These are phyloP conservation scores for Gossypium aridum DNA, from an alignment of 441 rosid genomes.

Conservation along the genomic window DNA sequence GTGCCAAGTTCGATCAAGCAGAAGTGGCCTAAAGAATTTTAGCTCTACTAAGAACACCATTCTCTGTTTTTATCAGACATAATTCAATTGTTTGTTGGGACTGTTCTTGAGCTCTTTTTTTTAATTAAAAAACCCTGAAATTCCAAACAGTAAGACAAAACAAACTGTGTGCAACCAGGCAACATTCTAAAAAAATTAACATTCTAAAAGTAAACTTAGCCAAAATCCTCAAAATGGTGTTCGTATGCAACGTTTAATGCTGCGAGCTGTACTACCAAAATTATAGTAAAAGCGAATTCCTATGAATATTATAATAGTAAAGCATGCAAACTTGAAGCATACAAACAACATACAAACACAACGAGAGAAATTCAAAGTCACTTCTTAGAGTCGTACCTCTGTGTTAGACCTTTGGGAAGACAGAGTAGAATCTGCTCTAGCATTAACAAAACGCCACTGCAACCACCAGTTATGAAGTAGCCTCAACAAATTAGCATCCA, in stretches of 20 bases:
- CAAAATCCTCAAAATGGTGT: background rate
- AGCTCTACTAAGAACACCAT: background rate
- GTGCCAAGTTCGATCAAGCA: background rate
- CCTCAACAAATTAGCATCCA: constrained; percentile 66
- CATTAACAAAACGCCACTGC: constrained; percentile 86
- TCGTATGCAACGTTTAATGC: background rate
- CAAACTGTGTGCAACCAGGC: background rate
- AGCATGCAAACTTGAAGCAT: background rate
- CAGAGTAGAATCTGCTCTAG: constrained; percentile 55
- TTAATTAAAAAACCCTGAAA: background rate
- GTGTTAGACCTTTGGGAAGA: constrained; percentile 47
- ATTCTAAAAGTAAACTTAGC: background rate
- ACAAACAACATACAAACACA: background rate
- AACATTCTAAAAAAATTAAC: background rate
- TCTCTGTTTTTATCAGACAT: background rate
- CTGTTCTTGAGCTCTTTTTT: background rate
- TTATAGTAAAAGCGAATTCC: background rate
- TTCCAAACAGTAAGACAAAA: background rate
- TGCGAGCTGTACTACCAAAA: background rate
- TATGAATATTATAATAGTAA: background rate
- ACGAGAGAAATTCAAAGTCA: background rate
- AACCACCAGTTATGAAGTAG: constrained; percentile 63
- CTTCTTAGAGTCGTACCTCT: constrained; percentile 47
- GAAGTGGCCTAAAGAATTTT: background rate
- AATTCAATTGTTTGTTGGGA: background rate